Evolutionary conservation across 495 filamentous ascomycete species (phyloP).

Genomic region (Bacidia gigantensis): DNA sequence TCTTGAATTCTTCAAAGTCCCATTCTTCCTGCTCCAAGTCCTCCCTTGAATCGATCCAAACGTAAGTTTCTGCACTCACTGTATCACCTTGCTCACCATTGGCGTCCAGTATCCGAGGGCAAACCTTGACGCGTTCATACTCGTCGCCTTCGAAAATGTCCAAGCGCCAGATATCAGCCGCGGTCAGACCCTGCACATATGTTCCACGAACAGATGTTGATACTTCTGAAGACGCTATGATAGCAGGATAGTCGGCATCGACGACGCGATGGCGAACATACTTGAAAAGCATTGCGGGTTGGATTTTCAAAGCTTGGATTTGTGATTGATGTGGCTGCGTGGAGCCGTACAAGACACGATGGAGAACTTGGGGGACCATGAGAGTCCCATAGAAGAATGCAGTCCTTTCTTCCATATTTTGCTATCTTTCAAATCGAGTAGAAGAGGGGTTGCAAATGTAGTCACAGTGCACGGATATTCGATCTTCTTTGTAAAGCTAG

Average conservation of each 20-base stretch:
- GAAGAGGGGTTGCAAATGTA: no score
- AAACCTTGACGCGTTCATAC: constrained; percentile 52
- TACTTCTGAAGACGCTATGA: constrained; percentile 32
- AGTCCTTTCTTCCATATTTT: constrained; percentile 28
- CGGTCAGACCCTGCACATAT: constrained; percentile 64
- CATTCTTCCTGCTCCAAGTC: constrained; percentile 58
- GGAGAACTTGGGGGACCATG: constrained; percentile 72
- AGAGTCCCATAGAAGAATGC: constrained; percentile 45
- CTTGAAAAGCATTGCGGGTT: constrained; percentile 60
- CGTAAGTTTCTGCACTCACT: constrained; percentile 60
- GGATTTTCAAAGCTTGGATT: constrained; percentile 44
- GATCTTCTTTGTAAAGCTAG: no score
- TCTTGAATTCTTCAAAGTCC: constrained; percentile 65
- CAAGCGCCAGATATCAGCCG: constrained; percentile 58
- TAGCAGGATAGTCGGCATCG: constrained; percentile 72
- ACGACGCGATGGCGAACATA: constrained; percentile 56
- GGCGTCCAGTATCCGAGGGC: constrained; percentile 38
- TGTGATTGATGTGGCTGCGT: constrained; percentile 34
- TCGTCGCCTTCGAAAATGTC: constrained; percentile 72
- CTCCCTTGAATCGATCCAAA: constrained; percentile 40
- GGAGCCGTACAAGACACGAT: constrained; percentile 63
- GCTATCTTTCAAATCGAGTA: background rate
- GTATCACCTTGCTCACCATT: constrained; percentile 28
- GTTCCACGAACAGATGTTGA: constrained; percentile 56
- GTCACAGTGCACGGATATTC: no score